A percentile compares a stretch with the other conserved stretches of the same genome.
Conservation (phyloP, 1,284 basidiomycete species). For the Irpex rosettiformis region DNA sequence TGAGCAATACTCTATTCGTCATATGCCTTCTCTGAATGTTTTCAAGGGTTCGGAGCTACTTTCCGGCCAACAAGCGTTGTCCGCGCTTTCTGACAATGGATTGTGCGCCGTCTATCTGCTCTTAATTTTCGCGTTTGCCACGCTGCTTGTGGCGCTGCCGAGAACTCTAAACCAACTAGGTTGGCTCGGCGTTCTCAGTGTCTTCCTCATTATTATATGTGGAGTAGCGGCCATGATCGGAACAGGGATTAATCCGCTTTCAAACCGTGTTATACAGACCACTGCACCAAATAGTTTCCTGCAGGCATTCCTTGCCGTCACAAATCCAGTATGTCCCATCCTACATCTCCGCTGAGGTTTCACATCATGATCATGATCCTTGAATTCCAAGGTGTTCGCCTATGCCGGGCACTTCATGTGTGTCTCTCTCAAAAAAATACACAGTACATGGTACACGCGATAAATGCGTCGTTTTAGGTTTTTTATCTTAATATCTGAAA, state of each 20-base stretch:
- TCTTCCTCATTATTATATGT: slow-evolving; percentile 37
- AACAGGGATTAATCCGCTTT: slow-evolving; percentile 44
- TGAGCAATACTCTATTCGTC: slow-evolving; percentile 20
- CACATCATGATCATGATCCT: not conserved
- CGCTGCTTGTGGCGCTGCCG: slow-evolving; percentile 43
- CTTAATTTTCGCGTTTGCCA: slow-evolving; percentile 42
- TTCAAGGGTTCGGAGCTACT: slow-evolving; percentile 44
- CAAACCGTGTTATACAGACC: slow-evolving; percentile 38
- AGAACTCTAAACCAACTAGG: slow-evolving; percentile 44
- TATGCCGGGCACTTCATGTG: slow-evolving; percentile 58
- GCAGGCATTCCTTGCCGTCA: slow-evolving; percentile 50
- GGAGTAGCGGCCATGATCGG: slow-evolving; percentile 49
- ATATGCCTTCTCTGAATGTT: not conserved
- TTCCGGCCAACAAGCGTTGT: slow-evolving; percentile 49
- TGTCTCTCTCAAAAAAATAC: slow-evolving; percentile 11
- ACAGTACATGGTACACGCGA: not conserved
- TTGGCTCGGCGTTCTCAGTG: slow-evolving; percentile 44
- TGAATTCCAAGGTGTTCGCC: slow-evolving; percentile 41
- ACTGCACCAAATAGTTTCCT: slow-evolving; percentile 42
- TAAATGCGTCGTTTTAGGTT: slow-evolving; percentile 32
- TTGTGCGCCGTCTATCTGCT: slow-evolving; percentile 43
- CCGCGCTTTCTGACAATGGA: slow-evolving; percentile 43
- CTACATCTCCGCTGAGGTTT: not conserved
- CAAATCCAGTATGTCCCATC: slow-evolving; percentile 43
- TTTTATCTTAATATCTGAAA: slow-evolving; percentile 56